Conservation (phyloP, 306 rosid species). For the Vigna unguiculata region DNA sequence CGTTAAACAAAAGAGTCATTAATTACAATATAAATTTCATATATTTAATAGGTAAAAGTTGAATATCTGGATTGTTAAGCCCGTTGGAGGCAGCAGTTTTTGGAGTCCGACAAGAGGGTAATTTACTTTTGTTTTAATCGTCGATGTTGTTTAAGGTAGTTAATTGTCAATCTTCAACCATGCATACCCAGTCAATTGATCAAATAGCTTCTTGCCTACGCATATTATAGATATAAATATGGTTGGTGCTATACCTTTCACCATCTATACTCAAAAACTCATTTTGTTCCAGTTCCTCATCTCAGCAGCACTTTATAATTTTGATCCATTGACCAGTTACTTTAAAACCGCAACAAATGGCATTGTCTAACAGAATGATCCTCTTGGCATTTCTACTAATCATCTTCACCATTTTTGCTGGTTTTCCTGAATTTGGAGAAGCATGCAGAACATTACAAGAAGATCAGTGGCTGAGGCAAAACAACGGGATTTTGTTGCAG, state of each 20-base stretch:
- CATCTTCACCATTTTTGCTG: slow-evolving; percentile 36
- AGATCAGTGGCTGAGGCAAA: slow-evolving; percentile 50
- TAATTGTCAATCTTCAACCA: slow-evolving; percentile 13
- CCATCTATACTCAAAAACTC: neutral
- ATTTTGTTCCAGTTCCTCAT: neutral
- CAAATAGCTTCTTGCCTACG: neutral
- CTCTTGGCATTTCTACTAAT: slow-evolving; percentile 34
- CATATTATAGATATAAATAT: neutral
- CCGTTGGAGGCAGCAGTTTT: neutral
- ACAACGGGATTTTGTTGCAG: slow-evolving; percentile 43
- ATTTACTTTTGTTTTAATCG: neutral
- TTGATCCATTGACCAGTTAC: neutral
- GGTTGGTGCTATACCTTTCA: neutral
- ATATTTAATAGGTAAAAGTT: neutral
- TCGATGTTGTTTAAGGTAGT: neutral
- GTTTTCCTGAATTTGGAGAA: slow-evolving; percentile 42
- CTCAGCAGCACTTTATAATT: neutral
- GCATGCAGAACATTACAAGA: slow-evolving; percentile 35
- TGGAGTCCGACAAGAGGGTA: neutral
- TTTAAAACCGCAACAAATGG: neutral
- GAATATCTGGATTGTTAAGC: slow-evolving; percentile 4
- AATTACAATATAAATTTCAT: neutral
- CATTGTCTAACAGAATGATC: slow-evolving; percentile 15
- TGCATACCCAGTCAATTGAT: neutral
- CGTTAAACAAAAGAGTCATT: neutral